Percentiles rank a stretch among this genome's conserved stretches.
Evolutionary conservation across 257 asterid species (phyloP).

Genomic region (Cruciata laevipes): DNA sequence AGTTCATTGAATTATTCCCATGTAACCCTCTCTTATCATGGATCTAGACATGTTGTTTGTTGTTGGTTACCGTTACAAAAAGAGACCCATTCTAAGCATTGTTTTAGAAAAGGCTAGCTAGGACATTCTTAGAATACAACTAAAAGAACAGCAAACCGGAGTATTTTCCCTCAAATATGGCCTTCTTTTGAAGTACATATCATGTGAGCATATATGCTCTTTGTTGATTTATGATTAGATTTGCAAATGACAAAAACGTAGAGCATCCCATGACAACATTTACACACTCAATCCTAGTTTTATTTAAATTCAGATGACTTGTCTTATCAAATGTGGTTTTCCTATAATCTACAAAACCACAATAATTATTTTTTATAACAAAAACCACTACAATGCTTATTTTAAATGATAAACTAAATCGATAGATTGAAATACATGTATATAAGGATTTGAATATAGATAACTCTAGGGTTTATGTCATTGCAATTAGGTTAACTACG

Average conservation of each 20-base stretch:
- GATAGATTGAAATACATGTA: no score
- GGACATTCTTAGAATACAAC: background rate
- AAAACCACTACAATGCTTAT: no score
- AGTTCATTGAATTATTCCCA: slow-evolving; percentile 14
- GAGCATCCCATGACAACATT: background rate
- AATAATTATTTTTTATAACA: no score
- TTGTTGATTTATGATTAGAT: background rate
- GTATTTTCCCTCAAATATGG: background rate
- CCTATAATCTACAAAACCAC: no score
- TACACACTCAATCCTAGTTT: background rate
- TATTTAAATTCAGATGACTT: background rate
- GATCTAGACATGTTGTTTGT: background rate
- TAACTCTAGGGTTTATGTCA: no score
- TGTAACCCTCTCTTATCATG: slow-evolving; percentile 11
- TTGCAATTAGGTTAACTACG: no score
- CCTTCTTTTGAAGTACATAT: slow-evolving; percentile 2
- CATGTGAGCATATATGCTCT: slow-evolving; percentile 8
- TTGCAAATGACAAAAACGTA: background rate
- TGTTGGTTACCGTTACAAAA: background rate
- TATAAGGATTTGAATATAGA: no score
- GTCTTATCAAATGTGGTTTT: no score
- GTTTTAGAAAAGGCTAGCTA: slow-evolving; percentile 2
- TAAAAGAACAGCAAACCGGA: background rate
- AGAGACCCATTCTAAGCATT: background rate
- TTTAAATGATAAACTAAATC: no score